Percentiles rank a stretch among this genome's conserved stretches.
Conservation (phyloP, 1,284 basidiomycete genomes). For the Ganoderma boninense region DNA sequence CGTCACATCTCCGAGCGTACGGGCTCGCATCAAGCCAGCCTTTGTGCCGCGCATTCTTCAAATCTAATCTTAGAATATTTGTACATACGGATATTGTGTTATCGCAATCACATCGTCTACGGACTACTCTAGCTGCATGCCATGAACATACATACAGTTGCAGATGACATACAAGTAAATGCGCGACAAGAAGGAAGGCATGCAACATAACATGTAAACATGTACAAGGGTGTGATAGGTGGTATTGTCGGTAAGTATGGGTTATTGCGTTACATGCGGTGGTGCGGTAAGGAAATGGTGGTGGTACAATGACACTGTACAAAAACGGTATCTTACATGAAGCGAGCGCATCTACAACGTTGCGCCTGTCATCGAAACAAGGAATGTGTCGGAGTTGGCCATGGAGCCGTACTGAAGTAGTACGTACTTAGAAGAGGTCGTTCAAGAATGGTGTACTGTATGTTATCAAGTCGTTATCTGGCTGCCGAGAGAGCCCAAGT, state of each 20-base stretch:
- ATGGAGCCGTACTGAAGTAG: too few species aligned
- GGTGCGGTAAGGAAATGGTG: background rate
- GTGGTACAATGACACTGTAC: slow-evolving; percentile 1
- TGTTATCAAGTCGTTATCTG: slow-evolving; percentile 3
- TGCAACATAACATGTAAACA: background rate
- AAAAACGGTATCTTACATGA: slow-evolving; percentile 1
- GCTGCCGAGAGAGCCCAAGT: background rate
- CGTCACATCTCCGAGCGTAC: too few species aligned
- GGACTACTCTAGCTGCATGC: slow-evolving; percentile 11
- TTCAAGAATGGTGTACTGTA: background rate
- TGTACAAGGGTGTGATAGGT: background rate
- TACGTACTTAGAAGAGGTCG: too few species aligned
- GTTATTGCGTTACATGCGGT: background rate
- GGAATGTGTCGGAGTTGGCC: slow-evolving; percentile 5
- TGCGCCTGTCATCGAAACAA: background rate
- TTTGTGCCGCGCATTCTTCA: too few species aligned
- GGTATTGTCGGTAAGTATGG: background rate
- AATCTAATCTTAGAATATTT: too few species aligned
- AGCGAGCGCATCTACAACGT: background rate
- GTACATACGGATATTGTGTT: too few species aligned
- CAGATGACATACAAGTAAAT: background rate
- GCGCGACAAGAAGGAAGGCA: background rate
- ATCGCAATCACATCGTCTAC: too few species aligned
- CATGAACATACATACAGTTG: background rate
- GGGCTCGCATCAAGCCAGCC: too few species aligned